Percentiles rank a stretch among this genome's conserved stretches.
Evolutionary conservation across 768 basidiomycete genomes (phyloP).

Genomic region (Hydnum rufescens): DNA sequence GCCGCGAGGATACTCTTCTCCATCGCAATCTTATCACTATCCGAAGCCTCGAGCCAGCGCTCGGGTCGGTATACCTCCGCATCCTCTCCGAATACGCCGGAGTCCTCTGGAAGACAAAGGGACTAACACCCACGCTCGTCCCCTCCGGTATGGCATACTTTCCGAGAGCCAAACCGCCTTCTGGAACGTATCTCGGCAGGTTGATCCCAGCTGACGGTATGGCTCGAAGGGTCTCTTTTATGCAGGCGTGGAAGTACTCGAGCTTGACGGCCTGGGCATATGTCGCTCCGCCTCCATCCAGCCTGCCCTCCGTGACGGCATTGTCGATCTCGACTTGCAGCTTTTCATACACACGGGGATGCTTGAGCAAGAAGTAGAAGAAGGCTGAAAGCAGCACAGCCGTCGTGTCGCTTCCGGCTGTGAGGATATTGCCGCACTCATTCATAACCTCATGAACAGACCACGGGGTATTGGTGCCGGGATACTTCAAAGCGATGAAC

Average conservation of each 20-base stretch:
- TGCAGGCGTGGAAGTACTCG: conserved; percentile 1
- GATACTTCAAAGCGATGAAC: not conserved
- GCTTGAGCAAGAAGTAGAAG: not conserved
- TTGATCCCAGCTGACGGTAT: not conserved
- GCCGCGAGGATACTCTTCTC: not conserved
- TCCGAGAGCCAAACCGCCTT: not conserved
- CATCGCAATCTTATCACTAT: not conserved
- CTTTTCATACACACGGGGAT: not conserved
- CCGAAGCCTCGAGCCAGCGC: not conserved
- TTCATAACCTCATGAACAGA: not conserved
- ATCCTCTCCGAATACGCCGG: not conserved
- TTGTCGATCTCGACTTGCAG: not conserved
- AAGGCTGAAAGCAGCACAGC: not conserved
- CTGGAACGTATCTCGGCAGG: not conserved
- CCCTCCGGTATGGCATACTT: not conserved
- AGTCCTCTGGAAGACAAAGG: not conserved
- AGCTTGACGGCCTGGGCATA: not conserved
- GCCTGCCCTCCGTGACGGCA: not conserved
- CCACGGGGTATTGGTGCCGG: not conserved
- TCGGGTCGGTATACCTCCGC: not conserved
- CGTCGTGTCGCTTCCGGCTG: not conserved
- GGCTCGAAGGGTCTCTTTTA: not conserved
- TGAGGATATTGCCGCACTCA: not conserved
- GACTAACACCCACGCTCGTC: not conserved
- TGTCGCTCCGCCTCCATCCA: not conserved